Evolutionary conservation across 768 basidiomycete species (phyloP).

Genomic region (Mycena crocata): DNA sequence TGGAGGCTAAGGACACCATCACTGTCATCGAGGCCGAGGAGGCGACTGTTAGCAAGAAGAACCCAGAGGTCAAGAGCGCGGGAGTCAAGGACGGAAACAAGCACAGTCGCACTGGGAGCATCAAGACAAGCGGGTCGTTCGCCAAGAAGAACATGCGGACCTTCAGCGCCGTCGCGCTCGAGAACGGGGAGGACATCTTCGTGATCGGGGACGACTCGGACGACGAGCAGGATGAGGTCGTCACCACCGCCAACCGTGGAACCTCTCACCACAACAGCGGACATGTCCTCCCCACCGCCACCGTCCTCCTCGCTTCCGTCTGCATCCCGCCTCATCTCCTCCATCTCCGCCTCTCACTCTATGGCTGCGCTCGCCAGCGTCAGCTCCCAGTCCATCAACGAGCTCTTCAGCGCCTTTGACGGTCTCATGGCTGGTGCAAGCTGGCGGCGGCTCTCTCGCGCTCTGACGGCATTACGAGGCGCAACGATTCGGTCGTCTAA

Average conservation of each 20-base stretch:
- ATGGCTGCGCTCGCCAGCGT: slow-evolving; percentile 22
- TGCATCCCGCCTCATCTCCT: neutral
- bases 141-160: neutral
- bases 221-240: neutral
- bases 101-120: no score
- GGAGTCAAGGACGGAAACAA: no score
- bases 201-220: neutral
- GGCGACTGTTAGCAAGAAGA: no score
- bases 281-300: neutral
- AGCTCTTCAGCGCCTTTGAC: slow-evolving; percentile 16
- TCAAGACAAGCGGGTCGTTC: no score
- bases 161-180: slow-evolving; percentile 12
- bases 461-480: slow-evolving; percentile 11
- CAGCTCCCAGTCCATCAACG: slow-evolving; percentile 20
- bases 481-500: slow-evolving; percentile 10
- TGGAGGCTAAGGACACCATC: slow-evolving; percentile 5
- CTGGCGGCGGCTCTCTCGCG: slow-evolving; percentile 20
- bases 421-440: neutral
- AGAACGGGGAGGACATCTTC: neutral
- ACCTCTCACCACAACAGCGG: neutral
- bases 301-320: no score
- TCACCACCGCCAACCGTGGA: neutral
- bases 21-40: neutral
- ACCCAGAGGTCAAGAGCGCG: no score
- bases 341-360: slow-evolving; percentile 24